Conservation (phyloP, 139 green algal genomes). For the Choricystis sp. region DNA sequence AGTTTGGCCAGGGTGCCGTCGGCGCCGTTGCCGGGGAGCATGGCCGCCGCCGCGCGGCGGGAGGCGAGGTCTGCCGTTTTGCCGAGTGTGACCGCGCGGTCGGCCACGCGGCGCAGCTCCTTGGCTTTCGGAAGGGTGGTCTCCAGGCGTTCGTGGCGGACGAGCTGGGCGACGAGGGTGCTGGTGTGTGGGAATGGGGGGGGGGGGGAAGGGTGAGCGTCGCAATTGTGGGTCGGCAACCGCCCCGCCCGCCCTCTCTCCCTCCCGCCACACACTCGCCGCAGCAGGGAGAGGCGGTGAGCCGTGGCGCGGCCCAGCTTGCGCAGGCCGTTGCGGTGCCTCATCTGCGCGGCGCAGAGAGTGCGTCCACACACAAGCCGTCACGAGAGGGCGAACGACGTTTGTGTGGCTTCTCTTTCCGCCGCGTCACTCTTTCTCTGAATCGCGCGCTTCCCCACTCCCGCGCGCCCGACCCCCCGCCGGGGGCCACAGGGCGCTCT, state of each 20-base stretch:
- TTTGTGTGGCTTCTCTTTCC: no score
- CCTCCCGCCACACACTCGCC: no score
- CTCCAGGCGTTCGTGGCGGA: slow-evolving; percentile 82
- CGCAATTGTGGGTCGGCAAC: not conserved
- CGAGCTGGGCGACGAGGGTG: slow-evolving; percentile 87
- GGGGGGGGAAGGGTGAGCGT: not conserved
- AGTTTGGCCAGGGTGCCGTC: slow-evolving; percentile 70
- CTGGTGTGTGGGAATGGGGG: slow-evolving; percentile 17
- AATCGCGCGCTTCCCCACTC: no score
- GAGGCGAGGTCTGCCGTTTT: slow-evolving; percentile 55
- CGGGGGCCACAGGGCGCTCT: no score
- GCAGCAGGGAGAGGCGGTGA: slow-evolving; percentile 40
- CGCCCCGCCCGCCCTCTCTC: not conserved
- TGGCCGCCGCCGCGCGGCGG: slow-evolving; percentile 32
- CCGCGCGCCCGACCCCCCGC: no score
- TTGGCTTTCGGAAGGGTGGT: slow-evolving; percentile 79
- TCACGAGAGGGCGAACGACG: no score
- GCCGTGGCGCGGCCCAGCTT: slow-evolving; percentile 25
- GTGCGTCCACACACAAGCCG: no score
- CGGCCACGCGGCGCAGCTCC: slow-evolving; percentile 59
- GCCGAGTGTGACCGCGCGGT: slow-evolving; percentile 60
- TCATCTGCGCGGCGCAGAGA: slow-evolving; percentile 19
- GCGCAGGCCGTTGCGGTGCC: slow-evolving; percentile 20
- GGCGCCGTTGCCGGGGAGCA: slow-evolving; percentile 21
- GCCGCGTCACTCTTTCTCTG: no score